Conservation (phyloP, 768 basidiomycete species). For the Xanthoconium stramineum region DNA sequence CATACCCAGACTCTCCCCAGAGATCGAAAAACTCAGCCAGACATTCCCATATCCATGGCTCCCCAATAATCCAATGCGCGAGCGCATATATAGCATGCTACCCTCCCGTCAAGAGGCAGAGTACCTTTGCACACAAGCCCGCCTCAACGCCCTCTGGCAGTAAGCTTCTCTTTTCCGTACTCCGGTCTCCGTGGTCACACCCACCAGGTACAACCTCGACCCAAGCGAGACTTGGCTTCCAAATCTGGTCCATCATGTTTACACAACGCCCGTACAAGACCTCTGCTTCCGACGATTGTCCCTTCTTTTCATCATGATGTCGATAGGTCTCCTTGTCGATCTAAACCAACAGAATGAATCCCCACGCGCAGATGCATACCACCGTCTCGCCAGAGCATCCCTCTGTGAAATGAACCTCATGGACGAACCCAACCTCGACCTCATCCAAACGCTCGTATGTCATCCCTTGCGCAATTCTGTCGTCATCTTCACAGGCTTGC, state of each 20-base stretch:
- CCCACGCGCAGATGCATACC: slow-evolving; percentile 59
- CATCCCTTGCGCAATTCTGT: background rate
- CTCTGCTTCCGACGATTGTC: slow-evolving; percentile 66
- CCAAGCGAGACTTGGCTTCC: slow-evolving; percentile 68
- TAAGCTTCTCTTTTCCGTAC: slow-evolving; percentile 34
- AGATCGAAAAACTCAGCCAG: slow-evolving; percentile 50
- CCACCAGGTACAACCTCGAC: slow-evolving; percentile 60
- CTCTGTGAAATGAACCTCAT: slow-evolving; percentile 72
- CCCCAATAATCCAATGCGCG: slow-evolving; percentile 58
- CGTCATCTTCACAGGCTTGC: slow-evolving; percentile 34
- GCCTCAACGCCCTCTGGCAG: slow-evolving; percentile 72
- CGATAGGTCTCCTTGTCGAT: slow-evolving; percentile 69
- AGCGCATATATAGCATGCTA: slow-evolving; percentile 60
- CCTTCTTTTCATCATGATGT: slow-evolving; percentile 67
- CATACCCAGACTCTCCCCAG: slow-evolving; percentile 24
- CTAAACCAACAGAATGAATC: slow-evolving; percentile 52
- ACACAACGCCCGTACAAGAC: slow-evolving; percentile 54
- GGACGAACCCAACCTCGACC: slow-evolving; percentile 73
- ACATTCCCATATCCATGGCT: slow-evolving; percentile 71
- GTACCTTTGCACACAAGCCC: slow-evolving; percentile 59
- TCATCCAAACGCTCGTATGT: slow-evolving; percentile 62
- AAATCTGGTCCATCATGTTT: slow-evolving; percentile 66
- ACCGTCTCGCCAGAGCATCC: slow-evolving; percentile 62
- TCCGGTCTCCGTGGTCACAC: background rate
- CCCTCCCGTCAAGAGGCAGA: slow-evolving; percentile 58